Base-by-base conservation (phyloP, 1,284 basidiomycete genomes). In the Boletus semigastroideus region DNA sequence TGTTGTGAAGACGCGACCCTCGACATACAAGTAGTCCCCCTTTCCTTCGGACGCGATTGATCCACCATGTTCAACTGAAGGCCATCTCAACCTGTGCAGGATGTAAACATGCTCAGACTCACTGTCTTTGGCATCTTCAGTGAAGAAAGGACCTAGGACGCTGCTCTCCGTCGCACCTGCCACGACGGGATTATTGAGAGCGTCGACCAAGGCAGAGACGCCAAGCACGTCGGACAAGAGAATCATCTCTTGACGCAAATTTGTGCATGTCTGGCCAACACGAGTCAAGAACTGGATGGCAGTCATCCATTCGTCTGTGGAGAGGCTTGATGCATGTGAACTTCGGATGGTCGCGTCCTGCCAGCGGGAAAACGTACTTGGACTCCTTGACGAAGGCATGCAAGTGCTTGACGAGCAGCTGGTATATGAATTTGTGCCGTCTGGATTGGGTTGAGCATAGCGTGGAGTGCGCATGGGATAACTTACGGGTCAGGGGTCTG, bases 101-200 rank as follows among this genome's bases (percentile, higher is more conserved):
- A 20, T 8, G n/a, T 27, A 13, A 34, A 16, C n/a, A 25, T 4
- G 8, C 13, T 16, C 57, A 39, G 61, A 68, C 81, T 62, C 60
- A 90, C 88, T 66, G 46, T 91, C 82, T 30, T 80, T 79, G 17
- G 90, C 84, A 63, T 94, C 91, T 33, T 87, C 86, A 3, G 89
- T 90, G 64, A 82, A 88, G 75, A 94, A 94, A 2, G 92, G 92
- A 10, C 92, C 92, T 27, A 94, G 77, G 5, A 94, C 83, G 28
- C 86, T 90, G 31, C 80, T 81, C 63, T 88, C 86, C 0, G 90
- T 92, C 11, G 83, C 86, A 6, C 77, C 78, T 3, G 78, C 76
- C 3, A 80, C 74, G 42, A 80, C 80, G 7, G 86, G 84, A 64
- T 93, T 86, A 72, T 92, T 92, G 59, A 92, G 67, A 12, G 81